A percentile compares a stretch with the other conserved stretches of the same genome.
Conservation (phyloP, 352 stramenopile species). For the Plasmopara viticola region DNA sequence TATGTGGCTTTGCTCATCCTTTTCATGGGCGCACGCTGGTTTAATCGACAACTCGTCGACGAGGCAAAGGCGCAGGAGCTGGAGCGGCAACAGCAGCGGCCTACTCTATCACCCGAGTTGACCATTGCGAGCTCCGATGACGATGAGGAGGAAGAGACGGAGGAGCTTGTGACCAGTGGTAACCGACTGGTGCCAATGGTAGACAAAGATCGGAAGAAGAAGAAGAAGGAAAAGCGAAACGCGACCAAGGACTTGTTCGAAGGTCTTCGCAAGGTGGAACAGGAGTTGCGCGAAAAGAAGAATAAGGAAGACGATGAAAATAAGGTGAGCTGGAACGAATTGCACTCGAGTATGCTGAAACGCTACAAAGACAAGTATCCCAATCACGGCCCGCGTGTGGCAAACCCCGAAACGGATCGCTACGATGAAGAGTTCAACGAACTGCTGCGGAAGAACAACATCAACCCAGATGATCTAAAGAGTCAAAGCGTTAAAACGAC, state of each 20-base stretch:
- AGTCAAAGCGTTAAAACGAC: conserved; percentile 27
- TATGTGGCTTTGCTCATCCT: conserved; percentile 56
- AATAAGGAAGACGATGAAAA: conserved; percentile 35
- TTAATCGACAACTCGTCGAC: conserved; percentile 53
- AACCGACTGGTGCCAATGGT: conserved; percentile 33
- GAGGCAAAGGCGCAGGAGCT: conserved; percentile 30
- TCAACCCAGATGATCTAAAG: conserved; percentile 54
- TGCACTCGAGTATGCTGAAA: conserved; percentile 63
- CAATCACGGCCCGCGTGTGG: conserved; percentile 43
- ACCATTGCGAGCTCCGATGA: conserved; percentile 33
- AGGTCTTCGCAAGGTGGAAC: conserved; percentile 64
- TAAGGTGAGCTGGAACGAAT: conserved; percentile 75
- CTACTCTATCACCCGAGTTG: conserved; percentile 43
- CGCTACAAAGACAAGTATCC: conserved; percentile 80
- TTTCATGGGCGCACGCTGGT: conserved; percentile 49
- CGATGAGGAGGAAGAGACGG: conserved; percentile 37
- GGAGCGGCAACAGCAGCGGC: conserved; percentile 29
- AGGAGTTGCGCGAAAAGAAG: conserved; percentile 58
- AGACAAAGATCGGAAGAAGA: conserved; percentile 21
- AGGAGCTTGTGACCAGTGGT: conserved; percentile 69
- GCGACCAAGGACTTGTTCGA: conserved; percentile 61
- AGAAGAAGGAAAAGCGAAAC: conserved; percentile 19
- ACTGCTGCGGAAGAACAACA: conserved; percentile 72
- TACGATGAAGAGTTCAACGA: conserved; percentile 85
- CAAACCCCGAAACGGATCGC: conserved; percentile 42